phyloP scores from a whole-genome alignment of 257 asterid genomes.

The Nicotiana paniculata region DNA sequence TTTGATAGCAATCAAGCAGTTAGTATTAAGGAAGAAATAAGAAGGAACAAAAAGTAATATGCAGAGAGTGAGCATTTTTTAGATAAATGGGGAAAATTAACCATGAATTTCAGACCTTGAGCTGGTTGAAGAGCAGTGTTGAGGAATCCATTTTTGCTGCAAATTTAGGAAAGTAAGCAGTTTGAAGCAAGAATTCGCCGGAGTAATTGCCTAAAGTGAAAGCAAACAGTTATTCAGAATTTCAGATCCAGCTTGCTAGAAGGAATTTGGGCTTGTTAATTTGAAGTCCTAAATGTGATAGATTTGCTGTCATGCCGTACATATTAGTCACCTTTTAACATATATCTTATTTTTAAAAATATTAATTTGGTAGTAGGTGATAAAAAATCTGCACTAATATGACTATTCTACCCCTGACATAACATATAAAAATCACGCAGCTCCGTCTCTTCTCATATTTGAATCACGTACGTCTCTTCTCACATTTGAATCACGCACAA shows the following conservation, averaged over 20 bases:
- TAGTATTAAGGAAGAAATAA: background rate
- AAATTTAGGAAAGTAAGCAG: background rate
- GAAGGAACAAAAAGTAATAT: background rate
- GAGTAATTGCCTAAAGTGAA: background rate
- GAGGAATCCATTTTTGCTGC: conserved; percentile 49
- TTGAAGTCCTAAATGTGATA: background rate
- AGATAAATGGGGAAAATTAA: background rate
- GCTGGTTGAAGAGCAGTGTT: conserved; percentile 59
- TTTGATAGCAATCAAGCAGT: background rate
- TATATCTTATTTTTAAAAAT: too few relatives aligned
- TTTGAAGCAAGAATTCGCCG: background rate
- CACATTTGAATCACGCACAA: too few relatives aligned
- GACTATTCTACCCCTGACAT: too few relatives aligned
- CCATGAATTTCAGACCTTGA: conserved; percentile 43
- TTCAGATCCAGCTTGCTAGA: background rate
- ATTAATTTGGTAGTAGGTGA: too few relatives aligned
- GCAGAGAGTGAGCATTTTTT: background rate
- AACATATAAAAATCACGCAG: too few relatives aligned
- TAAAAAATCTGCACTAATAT: too few relatives aligned
- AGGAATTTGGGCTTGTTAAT: background rate
- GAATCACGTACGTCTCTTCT: too few relatives aligned
- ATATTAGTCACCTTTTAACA: too few relatives aligned
- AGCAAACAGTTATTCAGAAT: background rate
- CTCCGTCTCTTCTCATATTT: too few relatives aligned
- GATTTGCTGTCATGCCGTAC: too few relatives aligned